Base-by-base conservation (phyloP, 495 filamentous ascomycete genomes). In the Aspergillus diversus region DNA sequence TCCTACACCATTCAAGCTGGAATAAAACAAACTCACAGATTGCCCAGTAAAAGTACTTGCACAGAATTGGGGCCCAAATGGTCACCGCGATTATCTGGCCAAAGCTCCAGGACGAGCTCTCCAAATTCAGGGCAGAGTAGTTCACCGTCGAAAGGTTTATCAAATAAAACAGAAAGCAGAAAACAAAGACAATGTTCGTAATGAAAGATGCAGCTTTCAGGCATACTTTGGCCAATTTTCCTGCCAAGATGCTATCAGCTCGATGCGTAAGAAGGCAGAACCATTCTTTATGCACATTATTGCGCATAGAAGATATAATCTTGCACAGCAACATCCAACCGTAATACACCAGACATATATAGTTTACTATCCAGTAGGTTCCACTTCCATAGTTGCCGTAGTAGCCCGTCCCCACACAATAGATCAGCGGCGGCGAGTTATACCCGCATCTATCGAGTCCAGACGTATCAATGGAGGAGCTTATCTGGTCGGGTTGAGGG, bases 81-180 rank as follows among this genome's bases (percentile, higher is more conserved):
- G 51, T 57, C 4, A 63, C 43, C 5, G 60, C 60, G 7, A 63
- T 52, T 8, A 63, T 56, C 43, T 63, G 60, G 16, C 52, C 60
- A 32, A 63, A 63, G 49, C 37, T 49, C 27, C 35, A 63, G 17
- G 42, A 15, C 33, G 33, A 54, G 17, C 8, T 55, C 31, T 17
- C 21, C 12, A 55, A 35, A 34, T 15, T 55, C 12, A 7, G 4
- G 8, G 15, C 21, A n/a, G 27, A 31, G 16, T 37, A 57, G 35
- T 57, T 39, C 33, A 57, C 16, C 4, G 39, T 11, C 7, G 35
- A 34, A n/a, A 37, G 33, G n/a, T 4, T 12, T 43, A 43, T n/a
- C 4, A n/a, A 12, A 43, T 43, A 43, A 43, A n/a, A n/a, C 11
- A 43, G 39, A 43, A 43, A 43, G 11, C 12, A 11, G 39, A 43